A percentile compares a stretch with the other conserved stretches of the same genome.
Conservation (phyloP, 2,329 filamentous ascomycete genomes). For the Diaporthe eres region DNA sequence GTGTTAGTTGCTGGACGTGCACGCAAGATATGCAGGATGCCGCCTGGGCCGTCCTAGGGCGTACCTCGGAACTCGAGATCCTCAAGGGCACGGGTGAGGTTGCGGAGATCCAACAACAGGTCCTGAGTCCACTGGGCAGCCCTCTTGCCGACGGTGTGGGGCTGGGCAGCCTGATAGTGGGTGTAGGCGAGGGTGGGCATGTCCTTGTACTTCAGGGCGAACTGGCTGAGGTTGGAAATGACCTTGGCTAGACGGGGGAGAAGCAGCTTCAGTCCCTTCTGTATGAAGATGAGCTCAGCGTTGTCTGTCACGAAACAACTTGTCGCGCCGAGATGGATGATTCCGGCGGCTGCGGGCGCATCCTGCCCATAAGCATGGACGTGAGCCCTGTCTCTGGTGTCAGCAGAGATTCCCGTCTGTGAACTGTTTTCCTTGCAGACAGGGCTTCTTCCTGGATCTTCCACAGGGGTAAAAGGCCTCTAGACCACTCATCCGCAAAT, state of each 20-base stretch:
- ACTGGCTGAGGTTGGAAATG: constrained; percentile 79
- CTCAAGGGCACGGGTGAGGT: constrained; percentile 65
- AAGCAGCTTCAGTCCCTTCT: constrained; percentile 82
- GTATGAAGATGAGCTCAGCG: constrained; percentile 82
- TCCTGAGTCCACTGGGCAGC: constrained; percentile 80
- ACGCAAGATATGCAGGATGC: not conserved
- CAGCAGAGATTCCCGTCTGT: not conserved
- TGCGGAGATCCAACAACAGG: constrained; percentile 33
- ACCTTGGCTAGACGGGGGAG: constrained; percentile 84
- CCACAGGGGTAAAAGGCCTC: not conserved
- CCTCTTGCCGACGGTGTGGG: constrained; percentile 75
- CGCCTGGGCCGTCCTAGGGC: constrained; percentile 59
- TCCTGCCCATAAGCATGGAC: constrained; percentile 82
- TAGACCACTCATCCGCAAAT: not conserved
- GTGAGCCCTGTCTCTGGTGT: constrained; percentile 55
- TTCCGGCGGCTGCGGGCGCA: constrained; percentile 83
- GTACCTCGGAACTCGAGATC: constrained; percentile 80
- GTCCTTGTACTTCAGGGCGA: constrained; percentile 79
- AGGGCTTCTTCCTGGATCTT: too few species aligned
- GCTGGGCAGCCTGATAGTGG: constrained; percentile 75
- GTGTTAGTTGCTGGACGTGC: not conserved
- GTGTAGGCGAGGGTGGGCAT: constrained; percentile 82
- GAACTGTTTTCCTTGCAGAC: not conserved
- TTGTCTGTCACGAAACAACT: constrained; percentile 79
- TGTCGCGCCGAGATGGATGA: constrained; percentile 66